A percentile compares a stretch with the other conserved stretches of the same genome.
phyloP scores from a whole-genome alignment of 805 yeast genomes.

The Lipomyces yamadae region DNA sequence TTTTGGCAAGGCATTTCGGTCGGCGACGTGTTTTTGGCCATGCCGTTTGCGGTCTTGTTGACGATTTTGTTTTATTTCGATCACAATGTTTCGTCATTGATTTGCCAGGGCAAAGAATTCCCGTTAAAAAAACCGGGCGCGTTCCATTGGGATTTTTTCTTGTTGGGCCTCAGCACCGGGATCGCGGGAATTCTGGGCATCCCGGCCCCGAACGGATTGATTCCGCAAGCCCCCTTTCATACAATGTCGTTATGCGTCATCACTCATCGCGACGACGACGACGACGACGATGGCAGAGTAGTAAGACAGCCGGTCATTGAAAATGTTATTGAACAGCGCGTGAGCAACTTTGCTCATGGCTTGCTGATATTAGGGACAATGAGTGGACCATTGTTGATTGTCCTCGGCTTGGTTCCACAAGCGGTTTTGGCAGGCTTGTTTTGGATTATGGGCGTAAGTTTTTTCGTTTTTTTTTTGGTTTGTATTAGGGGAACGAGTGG shows the following conservation, averaged over 20 bases:
- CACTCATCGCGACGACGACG: conserved; percentile 44
- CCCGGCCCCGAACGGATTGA: conserved; percentile 95
- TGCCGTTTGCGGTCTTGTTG: conserved; percentile 88
- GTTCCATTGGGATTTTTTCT: conserved; percentile 89
- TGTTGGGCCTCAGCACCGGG: conserved; percentile 86
- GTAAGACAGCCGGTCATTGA: conserved; percentile 1
- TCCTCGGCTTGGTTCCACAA: conserved; percentile 85
- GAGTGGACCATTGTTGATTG: conserved; percentile 83
- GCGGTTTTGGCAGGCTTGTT: conserved; percentile 91
- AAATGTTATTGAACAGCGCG: conserved; percentile 84
- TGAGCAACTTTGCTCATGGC: conserved; percentile 86
- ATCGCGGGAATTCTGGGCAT: conserved; percentile 84
- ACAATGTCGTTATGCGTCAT: conserved; percentile 74
- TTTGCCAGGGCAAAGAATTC: conserved; percentile 84
- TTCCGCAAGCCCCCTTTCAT: conserved; percentile 96
- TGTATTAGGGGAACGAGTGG: background rate
- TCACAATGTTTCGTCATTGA: conserved; percentile 90
- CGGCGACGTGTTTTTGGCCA: conserved; percentile 80
- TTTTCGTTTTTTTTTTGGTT: background rate
- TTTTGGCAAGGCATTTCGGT: conserved; percentile 73
- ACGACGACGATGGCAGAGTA: background rate
- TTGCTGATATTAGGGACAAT: conserved; percentile 80
- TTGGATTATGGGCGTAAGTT: conserved; percentile 80
- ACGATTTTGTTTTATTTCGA: conserved; percentile 90
- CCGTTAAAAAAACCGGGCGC: conserved; percentile 85